A percentile compares a stretch with the other conserved stretches of the same genome.
phyloP scores from a whole-genome alignment of 129 eudicot species.

The Tanacetum coccineum region DNA sequence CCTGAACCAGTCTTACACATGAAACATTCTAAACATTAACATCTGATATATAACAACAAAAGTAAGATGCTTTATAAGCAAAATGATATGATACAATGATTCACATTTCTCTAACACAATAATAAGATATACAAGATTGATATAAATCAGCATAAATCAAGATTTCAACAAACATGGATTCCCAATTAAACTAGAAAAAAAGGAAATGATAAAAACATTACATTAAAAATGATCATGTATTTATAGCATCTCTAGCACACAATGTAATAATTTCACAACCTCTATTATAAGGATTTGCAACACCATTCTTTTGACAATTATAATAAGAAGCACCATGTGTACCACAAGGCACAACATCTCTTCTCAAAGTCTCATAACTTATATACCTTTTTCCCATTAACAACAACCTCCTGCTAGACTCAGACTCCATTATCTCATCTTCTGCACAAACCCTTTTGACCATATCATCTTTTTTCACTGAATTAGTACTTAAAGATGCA shows the following conservation, averaged over 20 bases:
- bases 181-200: neutral
- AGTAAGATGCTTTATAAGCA: neutral
- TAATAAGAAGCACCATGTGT: slow-evolving; percentile 85
- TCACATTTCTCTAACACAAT: neutral
- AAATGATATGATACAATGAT: neutral
- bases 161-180: slow-evolving; percentile 14
- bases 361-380: slow-evolving; percentile 69
- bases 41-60: too few species aligned
- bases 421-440: slow-evolving; percentile 56
- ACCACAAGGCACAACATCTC: slow-evolving; percentile 76
- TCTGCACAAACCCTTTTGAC: slow-evolving; percentile 43
- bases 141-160: slow-evolving; percentile 9
- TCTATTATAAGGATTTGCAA: slow-evolving; percentile 61
- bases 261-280: slow-evolving; percentile 74
- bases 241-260: slow-evolving; percentile 57
- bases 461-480: slow-evolving; percentile 30
- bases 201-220: slow-evolving; percentile 9
- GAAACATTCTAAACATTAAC: too few species aligned
- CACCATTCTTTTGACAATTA: slow-evolving; percentile 48
- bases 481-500: slow-evolving; percentile 33
- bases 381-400: slow-evolving; percentile 53
- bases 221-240: slow-evolving; percentile 30
- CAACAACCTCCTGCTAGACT: slow-evolving; percentile 49
- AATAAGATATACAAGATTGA: too few species aligned
- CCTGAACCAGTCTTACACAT: too few species aligned